A percentile compares a stretch with the other conserved stretches of the same genome.
Evolutionary conservation across 768 basidiomycete species (phyloP).

Genomic region (Rhizopogon rudus): DNA sequence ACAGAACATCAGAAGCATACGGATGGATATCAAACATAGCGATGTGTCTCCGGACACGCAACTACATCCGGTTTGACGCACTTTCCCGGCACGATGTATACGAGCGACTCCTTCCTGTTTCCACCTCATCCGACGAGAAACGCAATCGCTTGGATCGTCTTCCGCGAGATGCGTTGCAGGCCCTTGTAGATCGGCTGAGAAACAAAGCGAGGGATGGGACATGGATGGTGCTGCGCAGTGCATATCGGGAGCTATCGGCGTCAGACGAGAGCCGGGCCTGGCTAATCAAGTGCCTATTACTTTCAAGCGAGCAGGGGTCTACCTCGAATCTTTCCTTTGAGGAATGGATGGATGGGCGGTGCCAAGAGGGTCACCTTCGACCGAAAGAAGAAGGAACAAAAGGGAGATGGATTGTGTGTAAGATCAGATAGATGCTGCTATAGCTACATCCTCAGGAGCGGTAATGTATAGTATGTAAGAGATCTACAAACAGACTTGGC

Average conservation of each 20-base stretch:
- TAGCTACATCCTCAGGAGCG: too few species aligned
- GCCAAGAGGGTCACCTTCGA: constrained; percentile 41
- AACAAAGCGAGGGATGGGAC: constrained; percentile 45
- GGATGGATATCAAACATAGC: constrained; percentile 54
- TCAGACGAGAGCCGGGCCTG: constrained; percentile 38
- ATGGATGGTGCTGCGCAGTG: constrained; percentile 56
- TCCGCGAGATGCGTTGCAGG: constrained; percentile 37
- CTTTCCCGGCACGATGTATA: constrained; percentile 33
- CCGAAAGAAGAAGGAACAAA: constrained; percentile 52
- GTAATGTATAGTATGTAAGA: too few species aligned
- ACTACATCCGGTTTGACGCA: constrained; percentile 48
- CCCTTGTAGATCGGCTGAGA: constrained; percentile 44
- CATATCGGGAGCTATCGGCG: constrained; percentile 55
- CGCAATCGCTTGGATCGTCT: constrained; percentile 13
- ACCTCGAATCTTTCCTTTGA: constrained; percentile 31
- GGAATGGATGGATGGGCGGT: constrained; percentile 48
- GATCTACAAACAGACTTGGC: too few species aligned
- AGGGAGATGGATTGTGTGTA: constrained; percentile 60
- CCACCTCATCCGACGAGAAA: constrained; percentile 1
- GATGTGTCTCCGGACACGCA: constrained; percentile 43
- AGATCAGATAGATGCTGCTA: constrained; percentile 29
- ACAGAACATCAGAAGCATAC: constrained; percentile 28
- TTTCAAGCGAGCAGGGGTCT: constrained; percentile 32
- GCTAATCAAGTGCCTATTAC: constrained; percentile 44
- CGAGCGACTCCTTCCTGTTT: constrained; percentile 14